Percentiles rank a stretch among this genome's conserved stretches.
phyloP scores from a whole-genome alignment of 192 early-diverging fungal species.

The Backusella luteola region DNA sequence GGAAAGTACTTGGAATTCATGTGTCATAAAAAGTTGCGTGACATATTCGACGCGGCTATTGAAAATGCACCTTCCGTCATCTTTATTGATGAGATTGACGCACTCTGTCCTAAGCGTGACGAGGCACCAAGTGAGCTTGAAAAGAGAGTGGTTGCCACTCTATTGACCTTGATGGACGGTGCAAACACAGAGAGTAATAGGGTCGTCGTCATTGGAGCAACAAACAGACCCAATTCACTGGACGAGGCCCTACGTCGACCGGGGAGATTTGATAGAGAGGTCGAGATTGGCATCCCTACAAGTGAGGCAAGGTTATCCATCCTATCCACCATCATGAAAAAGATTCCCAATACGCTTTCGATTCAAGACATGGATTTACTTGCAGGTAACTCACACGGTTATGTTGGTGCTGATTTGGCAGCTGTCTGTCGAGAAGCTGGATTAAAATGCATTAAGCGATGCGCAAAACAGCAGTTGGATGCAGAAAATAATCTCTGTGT shows the following conservation, averaged over 20 bases:
- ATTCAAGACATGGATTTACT: conserved; percentile 54
- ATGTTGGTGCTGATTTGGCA: conserved; percentile 96
- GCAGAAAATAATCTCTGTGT: conserved; percentile 44
- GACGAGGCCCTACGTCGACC: conserved; percentile 91
- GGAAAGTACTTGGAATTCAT: neutral
- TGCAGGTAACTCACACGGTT: conserved; percentile 80
- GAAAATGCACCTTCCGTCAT: conserved; percentile 78
- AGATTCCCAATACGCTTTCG: conserved; percentile 69
- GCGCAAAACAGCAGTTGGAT: neutral
- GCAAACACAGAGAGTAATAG: conserved; percentile 30
- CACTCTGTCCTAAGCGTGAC: conserved; percentile 85
- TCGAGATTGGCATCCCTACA: conserved; percentile 95
- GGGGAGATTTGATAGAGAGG: conserved; percentile 92
- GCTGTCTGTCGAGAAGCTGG: conserved; percentile 88
- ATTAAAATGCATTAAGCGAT: conserved; percentile 67
- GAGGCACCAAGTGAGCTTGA: conserved; percentile 78
- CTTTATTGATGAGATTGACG: conserved; percentile 95
- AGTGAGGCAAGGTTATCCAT: conserved; percentile 68
- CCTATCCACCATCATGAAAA: conserved; percentile 61
- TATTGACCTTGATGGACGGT: conserved; percentile 96
- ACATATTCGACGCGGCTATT: conserved; percentile 71
- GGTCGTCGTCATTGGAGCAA: conserved; percentile 88
- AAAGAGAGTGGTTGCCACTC: conserved; percentile 87
- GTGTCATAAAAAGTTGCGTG: conserved; percentile 54
- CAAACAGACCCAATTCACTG: conserved; percentile 85